Evolutionary conservation across 768 basidiomycete genomes (phyloP).

Genomic region (Russula compacta): DNA sequence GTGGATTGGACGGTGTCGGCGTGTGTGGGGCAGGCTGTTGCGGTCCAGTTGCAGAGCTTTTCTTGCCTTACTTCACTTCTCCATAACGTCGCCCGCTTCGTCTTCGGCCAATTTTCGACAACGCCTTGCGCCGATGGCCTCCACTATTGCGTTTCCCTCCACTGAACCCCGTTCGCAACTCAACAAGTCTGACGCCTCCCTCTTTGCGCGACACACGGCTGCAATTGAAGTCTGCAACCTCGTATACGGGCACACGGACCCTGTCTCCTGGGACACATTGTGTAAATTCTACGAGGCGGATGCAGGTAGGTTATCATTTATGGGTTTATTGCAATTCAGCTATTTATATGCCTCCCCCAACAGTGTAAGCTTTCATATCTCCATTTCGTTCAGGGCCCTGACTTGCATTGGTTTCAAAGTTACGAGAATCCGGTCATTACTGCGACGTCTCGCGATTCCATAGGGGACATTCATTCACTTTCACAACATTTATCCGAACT

Average conservation of each 20-base stretch:
- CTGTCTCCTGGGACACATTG: conserved; percentile 42
- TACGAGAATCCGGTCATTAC: conserved; percentile 78
- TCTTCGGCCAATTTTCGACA: conserved; percentile 28
- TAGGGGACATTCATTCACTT: conserved; percentile 60
- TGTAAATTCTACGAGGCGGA: conserved; percentile 62
- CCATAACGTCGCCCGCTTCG: background rate
- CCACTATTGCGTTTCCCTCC: conserved; percentile 19
- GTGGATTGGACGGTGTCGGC: background rate
- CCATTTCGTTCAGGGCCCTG: conserved; percentile 35
- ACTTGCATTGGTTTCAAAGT: conserved; percentile 27
- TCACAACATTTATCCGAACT: conserved; percentile 50
- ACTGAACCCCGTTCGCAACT: conserved; percentile 3
- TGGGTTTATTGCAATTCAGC: background rate
- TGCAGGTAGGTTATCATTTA: conserved; percentile 42
- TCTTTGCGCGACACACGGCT: conserved; percentile 40
- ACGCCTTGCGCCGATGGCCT: conserved; percentile 25
- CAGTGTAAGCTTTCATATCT: conserved; percentile 16
- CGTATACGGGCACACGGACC: conserved; percentile 48
- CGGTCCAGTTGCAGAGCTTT: background rate
- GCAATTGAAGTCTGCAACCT: conserved; percentile 63
- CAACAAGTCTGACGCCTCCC: conserved; percentile 15
- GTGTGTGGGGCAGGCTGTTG: background rate
- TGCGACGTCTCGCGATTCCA: conserved; percentile 61
- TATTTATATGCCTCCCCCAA: conserved; percentile 10
- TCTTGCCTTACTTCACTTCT: background rate